Evolutionary conservation across 140 eudicot species (phyloP), one percentile per base, ranked within the genome.

Genomic region (Anethum foeniculum): DNA sequence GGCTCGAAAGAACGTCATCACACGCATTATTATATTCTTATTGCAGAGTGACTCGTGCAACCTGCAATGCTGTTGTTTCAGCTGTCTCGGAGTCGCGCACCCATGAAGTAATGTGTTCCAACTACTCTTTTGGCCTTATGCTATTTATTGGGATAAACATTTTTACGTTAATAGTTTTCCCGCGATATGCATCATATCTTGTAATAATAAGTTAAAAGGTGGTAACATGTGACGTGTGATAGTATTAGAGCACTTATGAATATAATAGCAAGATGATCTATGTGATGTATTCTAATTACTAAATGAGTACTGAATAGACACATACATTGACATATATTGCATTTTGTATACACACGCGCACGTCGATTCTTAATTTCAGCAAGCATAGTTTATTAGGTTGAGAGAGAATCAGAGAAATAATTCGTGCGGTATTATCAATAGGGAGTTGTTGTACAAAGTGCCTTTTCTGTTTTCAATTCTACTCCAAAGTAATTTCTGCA

Each of bases 51-150:
- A 79, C 90, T 77, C 96, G 97, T 54, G 80, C 97, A 38, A 90
- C 97, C 39, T 94, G 99, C 93, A 88, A 86, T 86, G 90, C 90
- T 23, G 87, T 94, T 88, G 87, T 94, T 86, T 85, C 95, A 75
- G 90, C 89, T 65, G 99, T 92, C 79, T 85, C 97, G 44, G 99
- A 92, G 69, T 85, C 97, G 49, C 99, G 99, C 67, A 92, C 97
- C 79, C 94, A 94, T 86, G 99, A 94, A 91, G 99, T 94, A 82
- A 89, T 80, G 84, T 77, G 87, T 80, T 79, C 76, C 67, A 87
- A 76, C 71, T 18, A 78, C 68, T 82, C 82, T 81, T 83, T 58
- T 11, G 39, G 13, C 41, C 83, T 58, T 71, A 7, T 74, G 25
- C 49, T 77, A 18, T 43, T 68, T 58, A 49, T 71, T 19, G 51